Evolutionary conservation across 2,329 filamentous ascomycete genomes (phyloP).

Genomic region (Aspergillus ibericus): DNA sequence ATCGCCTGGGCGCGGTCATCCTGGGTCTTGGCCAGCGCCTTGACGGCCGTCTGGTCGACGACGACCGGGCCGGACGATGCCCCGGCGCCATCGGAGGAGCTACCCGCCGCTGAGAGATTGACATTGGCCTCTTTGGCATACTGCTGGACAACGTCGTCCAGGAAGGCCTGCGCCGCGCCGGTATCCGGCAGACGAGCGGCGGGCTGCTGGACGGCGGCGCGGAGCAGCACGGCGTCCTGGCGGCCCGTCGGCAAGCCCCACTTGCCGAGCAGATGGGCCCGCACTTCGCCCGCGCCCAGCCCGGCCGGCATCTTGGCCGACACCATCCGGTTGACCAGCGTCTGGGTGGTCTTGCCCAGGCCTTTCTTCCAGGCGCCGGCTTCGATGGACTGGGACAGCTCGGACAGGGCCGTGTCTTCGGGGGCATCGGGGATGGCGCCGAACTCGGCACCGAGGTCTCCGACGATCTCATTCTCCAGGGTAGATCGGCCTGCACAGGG

Average conservation of each 20-base stretch:
- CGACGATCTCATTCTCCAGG: slow-evolving; percentile 8
- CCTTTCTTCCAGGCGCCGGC: background rate
- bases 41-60: background rate
- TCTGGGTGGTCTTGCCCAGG: slow-evolving; percentile 1
- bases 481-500: slow-evolving; percentile 1
- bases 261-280: background rate
- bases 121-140: background rate
- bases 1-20: background rate
- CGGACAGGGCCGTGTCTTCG: slow-evolving; percentile 4
- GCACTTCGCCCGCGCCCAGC: background rate
- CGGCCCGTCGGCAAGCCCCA: slow-evolving; percentile 4
- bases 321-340: slow-evolving; percentile 4
- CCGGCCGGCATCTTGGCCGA: slow-evolving; percentile 8
- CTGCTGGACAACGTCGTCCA: background rate
- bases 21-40: background rate
- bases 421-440: slow-evolving; percentile 5
- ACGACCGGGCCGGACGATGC: background rate
- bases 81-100: background rate
- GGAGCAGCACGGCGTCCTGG: slow-evolving; percentile 5
- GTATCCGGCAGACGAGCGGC: background rate
- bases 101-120: background rate
- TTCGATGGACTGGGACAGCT: slow-evolving; percentile 1
- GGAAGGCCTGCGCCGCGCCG: background rate
- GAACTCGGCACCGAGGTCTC: slow-evolving; percentile 7
- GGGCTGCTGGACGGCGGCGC: background rate